These are phyloP conservation scores for Paecilomyces sp. DNA, from an alignment of 2,329 filamentous ascomycete genomes.

Conservation along the genomic window DNA sequence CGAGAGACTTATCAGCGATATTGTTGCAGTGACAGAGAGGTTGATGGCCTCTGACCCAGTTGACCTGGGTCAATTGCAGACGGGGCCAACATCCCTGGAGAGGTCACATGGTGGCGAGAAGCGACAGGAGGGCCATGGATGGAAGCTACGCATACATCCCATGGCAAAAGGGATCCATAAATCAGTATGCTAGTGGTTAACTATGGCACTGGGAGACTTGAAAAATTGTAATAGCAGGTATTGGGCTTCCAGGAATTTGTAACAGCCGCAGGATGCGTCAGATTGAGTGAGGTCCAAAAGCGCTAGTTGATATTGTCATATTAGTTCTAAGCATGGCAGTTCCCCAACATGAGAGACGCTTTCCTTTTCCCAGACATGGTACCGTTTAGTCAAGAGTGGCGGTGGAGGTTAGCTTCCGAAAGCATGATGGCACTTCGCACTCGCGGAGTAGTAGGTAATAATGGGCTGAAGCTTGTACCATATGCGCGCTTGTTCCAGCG, in stretches of 20 bases:
- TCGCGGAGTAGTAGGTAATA: background rate
- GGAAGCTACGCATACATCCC: background rate
- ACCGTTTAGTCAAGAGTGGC: background rate
- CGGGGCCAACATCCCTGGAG: constrained; percentile 31
- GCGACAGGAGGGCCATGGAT: constrained; percentile 1
- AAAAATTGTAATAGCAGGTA: background rate
- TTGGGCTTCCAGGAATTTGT: background rate
- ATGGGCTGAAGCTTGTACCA: background rate
- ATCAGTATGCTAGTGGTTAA: background rate
- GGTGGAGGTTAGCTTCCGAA: background rate
- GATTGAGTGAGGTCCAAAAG: background rate
- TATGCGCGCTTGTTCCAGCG: background rate
- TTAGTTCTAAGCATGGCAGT: background rate
- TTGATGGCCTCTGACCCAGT: constrained; percentile 49
- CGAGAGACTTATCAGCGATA: constrained; percentile 55
- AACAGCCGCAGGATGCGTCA: background rate
- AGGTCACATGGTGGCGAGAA: constrained; percentile 25
- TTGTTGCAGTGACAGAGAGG: constrained; percentile 53
- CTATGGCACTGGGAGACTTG: background rate
- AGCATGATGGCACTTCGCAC: too few species aligned
- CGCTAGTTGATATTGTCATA: background rate
- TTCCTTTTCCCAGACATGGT: background rate
- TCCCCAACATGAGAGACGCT: background rate
- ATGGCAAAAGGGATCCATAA: background rate
- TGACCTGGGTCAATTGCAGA: constrained; percentile 46